Base-by-base conservation (phyloP, 169 alveolate genomes). In the Plasmodium knowlesi region DNA sequence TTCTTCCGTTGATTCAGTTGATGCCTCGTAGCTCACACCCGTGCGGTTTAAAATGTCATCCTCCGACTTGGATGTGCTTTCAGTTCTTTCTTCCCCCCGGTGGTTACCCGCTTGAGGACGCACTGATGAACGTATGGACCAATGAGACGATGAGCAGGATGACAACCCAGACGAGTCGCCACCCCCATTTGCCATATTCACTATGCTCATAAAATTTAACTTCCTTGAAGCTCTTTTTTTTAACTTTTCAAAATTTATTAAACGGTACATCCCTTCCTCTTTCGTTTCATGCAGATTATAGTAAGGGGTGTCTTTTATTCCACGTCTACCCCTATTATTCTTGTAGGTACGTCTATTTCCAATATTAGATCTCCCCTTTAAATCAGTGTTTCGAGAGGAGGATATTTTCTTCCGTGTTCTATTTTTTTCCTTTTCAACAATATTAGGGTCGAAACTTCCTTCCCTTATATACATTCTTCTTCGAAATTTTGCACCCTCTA, bases 181-280 rank as follows among this genome's bases (percentile, higher is more conserved):
- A 8, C 37, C 74, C 39, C 37, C 57, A 5, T 67, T 89, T 32
- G 84, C 6, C 37, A 89, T 81, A 67, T 89, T 89, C n/a, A 89
- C 84, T 61, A 89, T 89, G 43, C 94, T 89, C 54, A 89, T 43
- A 89, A 89, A 89, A 30, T 89, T 89, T 34, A 89, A 32, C 46
- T 89, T 89, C 32, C 94, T 78, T 25, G 30, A 46, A 25, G 90
- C 94, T 67, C 90, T 89, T 72, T 80, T 89, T 81, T 89, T 78
- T 28, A 89, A 22, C 54, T 89, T 79, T 34, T 79, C 94, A 53
- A 89, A 89, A 32, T 67, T 81, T 6, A 89, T 53, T 57, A 81
- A 28, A 3, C 90, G 74, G 37, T 89, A 81, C 67, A 79, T 22
- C 25, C 74, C 78, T 46, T 57, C 53, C 37, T 67, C 70, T 41